Evolutionary conservation across 495 filamentous ascomycete genomes (phyloP).

Genomic region (Penicillium pancosmium): DNA sequence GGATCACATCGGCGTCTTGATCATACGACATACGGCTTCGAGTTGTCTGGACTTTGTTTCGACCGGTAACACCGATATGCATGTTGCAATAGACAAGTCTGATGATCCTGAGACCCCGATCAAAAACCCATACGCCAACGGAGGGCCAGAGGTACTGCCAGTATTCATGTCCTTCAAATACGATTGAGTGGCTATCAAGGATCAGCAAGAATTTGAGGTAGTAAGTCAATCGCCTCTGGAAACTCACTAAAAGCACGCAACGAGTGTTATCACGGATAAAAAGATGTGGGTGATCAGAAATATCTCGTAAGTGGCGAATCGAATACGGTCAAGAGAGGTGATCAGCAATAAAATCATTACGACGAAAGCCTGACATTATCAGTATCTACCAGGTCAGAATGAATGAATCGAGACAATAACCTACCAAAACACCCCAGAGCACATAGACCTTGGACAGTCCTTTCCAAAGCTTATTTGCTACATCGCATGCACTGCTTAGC

Average conservation of each 20-base stretch:
- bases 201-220: constrained; percentile 6
- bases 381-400: too few species aligned
- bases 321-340: constrained; percentile 50
- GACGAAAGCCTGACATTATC: constrained; percentile 43
- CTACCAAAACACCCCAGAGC: constrained; percentile 42
- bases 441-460: constrained; percentile 38
- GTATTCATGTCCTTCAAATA: constrained; percentile 50
- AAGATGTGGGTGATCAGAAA: constrained; percentile 58
- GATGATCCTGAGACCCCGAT: constrained; percentile 50
- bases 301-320: constrained; percentile 53
- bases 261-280: constrained; percentile 50
- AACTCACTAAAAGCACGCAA: constrained; percentile 58
- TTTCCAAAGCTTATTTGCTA: constrained; percentile 35
- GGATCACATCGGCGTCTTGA: constrained; percentile 51
- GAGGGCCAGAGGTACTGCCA: constrained; percentile 57
- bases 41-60: constrained; percentile 26
- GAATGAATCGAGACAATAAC: neutral
- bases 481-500: constrained; percentile 10
- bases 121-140: constrained; percentile 52
- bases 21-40: constrained; percentile 48
- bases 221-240: neutral
- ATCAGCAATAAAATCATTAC: constrained; percentile 50
- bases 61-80: constrained; percentile 24
- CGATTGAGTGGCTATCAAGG: constrained; percentile 46
- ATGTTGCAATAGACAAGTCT: constrained; percentile 54